Evolutionary conservation across 257 asterid genomes (phyloP).

Genomic region (Solanum bulbocastanum): DNA sequence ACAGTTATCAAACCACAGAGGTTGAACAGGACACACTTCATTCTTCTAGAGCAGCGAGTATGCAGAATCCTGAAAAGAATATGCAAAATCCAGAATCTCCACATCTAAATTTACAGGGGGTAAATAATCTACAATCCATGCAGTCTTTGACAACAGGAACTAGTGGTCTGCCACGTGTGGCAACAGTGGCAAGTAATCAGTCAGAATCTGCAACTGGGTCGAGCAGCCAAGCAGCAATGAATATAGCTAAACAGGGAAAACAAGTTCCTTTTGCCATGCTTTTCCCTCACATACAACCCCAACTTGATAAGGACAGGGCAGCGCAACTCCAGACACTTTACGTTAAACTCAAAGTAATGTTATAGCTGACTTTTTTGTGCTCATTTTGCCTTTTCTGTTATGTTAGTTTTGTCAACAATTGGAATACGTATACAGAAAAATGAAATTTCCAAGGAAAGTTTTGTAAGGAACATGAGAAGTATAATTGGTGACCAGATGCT

Average conservation of each 20-base stretch:
- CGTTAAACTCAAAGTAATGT: constrained; percentile 54
- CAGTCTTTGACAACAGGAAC: constrained; percentile 28
- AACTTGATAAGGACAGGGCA: constrained; percentile 84
- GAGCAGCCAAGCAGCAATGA: constrained; percentile 23
- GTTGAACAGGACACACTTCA: constrained; percentile 24
- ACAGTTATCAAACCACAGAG: constrained; percentile 17
- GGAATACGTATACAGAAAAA: constrained; percentile 47
- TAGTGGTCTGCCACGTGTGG: constrained; percentile 27
- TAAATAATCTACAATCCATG: constrained; percentile 28
- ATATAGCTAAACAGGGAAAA: constrained; percentile 43
- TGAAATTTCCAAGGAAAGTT: constrained; percentile 75
- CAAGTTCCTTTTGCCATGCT: constrained; percentile 90
- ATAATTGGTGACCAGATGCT: constrained; percentile 93
- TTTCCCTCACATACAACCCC: constrained; percentile 85
- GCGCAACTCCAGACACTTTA: constrained; percentile 79
- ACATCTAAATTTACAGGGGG: constrained; percentile 32
- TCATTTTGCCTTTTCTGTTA: constrained; percentile 1
- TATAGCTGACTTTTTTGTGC: constrained; percentile 7
- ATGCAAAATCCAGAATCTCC: constrained; percentile 37
- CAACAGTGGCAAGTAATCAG: constrained; percentile 33
- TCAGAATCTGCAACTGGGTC: constrained; percentile 27
- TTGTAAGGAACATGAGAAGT: constrained; percentile 77
- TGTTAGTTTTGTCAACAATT: constrained; percentile 4
- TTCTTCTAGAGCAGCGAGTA: constrained; percentile 27
- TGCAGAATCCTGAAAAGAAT: constrained; percentile 35